Evolutionary conservation across 2,329 filamentous ascomycete genomes (phyloP).

Genomic region (Penicillium brasilianum): DNA sequence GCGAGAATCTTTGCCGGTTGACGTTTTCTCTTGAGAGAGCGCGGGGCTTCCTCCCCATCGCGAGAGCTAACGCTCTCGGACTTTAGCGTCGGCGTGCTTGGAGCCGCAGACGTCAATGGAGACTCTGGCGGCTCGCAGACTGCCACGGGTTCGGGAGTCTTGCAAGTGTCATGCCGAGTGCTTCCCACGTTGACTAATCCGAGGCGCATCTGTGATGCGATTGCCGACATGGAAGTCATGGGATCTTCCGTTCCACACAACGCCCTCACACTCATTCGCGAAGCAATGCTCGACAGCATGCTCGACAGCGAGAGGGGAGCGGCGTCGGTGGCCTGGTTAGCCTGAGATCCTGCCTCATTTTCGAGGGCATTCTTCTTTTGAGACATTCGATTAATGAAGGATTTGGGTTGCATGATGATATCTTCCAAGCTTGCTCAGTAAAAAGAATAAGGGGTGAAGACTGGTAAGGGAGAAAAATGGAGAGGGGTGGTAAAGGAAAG

Average conservation of each 20-base stretch:
- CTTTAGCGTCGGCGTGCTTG: not conserved
- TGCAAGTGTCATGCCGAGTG: too few relatives aligned
- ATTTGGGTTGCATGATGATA: not conserved
- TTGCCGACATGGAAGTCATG: not conserved
- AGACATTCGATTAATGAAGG: not conserved
- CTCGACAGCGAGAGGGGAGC: not conserved
- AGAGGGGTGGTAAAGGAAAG: not conserved
- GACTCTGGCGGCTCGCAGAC: not conserved
- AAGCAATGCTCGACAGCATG: not conserved
- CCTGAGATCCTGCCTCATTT: not conserved
- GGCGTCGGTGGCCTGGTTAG: not conserved
- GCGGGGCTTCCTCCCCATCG: not conserved
- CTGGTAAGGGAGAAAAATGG: not conserved
- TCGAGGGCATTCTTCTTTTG: not conserved
- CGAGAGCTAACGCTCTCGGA: too few relatives aligned
- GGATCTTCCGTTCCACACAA: not conserved
- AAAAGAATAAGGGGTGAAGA: not conserved
- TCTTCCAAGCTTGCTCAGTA: not conserved
- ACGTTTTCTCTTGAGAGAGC: not conserved
- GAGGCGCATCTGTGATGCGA: too few relatives aligned
- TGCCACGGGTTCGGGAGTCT: not conserved
- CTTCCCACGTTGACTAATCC: not conserved
- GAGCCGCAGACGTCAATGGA: too few relatives aligned
- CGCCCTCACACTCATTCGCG: not conserved
- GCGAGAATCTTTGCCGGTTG: not conserved